Percentiles rank a stretch among this genome's conserved stretches.
phyloP scores from a whole-genome alignment of 2,329 filamentous ascomycete genomes.

The Microsporum audouinii region DNA sequence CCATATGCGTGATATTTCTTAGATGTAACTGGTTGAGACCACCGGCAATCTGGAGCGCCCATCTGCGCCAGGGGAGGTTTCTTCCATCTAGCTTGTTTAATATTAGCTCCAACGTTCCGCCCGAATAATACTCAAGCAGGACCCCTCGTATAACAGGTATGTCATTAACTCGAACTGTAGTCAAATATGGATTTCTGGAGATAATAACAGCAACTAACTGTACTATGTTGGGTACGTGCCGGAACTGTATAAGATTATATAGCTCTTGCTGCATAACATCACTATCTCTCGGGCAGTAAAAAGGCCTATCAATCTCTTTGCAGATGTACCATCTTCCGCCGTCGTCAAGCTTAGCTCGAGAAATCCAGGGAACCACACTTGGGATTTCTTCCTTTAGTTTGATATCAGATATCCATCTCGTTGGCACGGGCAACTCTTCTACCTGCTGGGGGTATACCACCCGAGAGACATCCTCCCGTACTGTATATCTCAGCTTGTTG shows the following conservation, averaged over 20 bases:
- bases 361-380: not conserved
- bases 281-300: constrained; percentile 5
- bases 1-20: constrained; percentile 13
- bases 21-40: constrained; percentile 12
- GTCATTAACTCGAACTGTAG: not conserved
- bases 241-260: not conserved
- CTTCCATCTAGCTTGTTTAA: not conserved
- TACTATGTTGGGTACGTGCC: not conserved
- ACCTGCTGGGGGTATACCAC: constrained; percentile 6
- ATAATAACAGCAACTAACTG: not conserved
- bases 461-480: constrained; percentile 1
- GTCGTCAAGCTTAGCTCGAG: not conserved
- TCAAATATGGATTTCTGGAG: constrained; percentile 3
- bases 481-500: not conserved
- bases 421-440: constrained; percentile 7
- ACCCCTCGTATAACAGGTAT: constrained; percentile 10
- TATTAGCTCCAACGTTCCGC: constrained; percentile 2
- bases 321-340: constrained; percentile 2
- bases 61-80: constrained; percentile 5
- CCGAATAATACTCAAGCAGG: constrained; percentile 15
- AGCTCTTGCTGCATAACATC: constrained; percentile 4
- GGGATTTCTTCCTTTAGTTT: not conserved
- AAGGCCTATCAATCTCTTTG: constrained; percentile 7
- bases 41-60: constrained; percentile 12
- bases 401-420: constrained; percentile 1